Evolutionary conservation across 805 yeast species (phyloP), one percentile per base, ranked within the genome.

Genomic region (Saturnispora mendoncae): DNA sequence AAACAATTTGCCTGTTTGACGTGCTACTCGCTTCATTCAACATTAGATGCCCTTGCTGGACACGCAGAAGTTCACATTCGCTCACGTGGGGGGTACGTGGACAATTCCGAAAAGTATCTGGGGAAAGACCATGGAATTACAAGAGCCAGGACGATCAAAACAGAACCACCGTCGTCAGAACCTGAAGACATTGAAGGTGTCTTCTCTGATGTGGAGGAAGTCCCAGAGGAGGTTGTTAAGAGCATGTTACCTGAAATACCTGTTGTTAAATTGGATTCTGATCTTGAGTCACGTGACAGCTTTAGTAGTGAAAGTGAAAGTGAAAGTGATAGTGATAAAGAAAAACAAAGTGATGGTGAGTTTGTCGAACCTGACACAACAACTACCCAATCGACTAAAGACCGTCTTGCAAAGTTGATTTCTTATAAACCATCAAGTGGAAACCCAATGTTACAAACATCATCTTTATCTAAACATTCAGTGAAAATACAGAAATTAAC

Each of bases 1-100:
- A 27, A 29, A 6, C 20, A 21, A 18, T 37, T 37, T 37, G 39
- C 39, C 3, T 37, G 39, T 37, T 17, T 37, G 18, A 37, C 39
- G 4, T 37, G 39, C 17, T 37, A 28, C 20, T 19, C 21, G 9
- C 25, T 13, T 26, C 28, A 28, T 8, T 17, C 33, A 37, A 21
- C 39, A 12, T 20, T 37, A 13, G 39, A 37, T 12, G 33, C 27
- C 9, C 18, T 37, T n/a, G 33, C 25, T 13, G 39, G 39, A 2
- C 39, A 37, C 17, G 39, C 39, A 14, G 33, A 37, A 15, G 23
- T 37, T 5, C 39, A 37, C 10, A 18, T 37, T 6, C 14, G 39
- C 5, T 25, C 37, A 10, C 23, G 39, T 7, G 12, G 33, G 10
- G 39, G 39, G 6, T 37, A 37, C 18, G 28, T 37, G 27, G 39